Evolutionary conservation across 2,329 filamentous ascomycete species (phyloP).

Genomic region (Talaromyces sp.): DNA sequence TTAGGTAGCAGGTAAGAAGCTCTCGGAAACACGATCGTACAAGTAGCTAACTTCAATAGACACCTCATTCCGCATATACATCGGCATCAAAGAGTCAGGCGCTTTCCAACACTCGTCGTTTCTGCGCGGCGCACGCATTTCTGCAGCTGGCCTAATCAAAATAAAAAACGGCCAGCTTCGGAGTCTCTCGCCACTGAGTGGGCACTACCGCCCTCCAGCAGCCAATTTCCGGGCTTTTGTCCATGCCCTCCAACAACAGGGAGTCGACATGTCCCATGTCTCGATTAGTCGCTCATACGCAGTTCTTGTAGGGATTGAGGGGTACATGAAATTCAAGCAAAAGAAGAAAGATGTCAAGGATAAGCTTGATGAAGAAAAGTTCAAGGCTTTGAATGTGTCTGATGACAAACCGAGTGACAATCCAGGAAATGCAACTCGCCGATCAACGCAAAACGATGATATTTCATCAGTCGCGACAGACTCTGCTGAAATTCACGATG

Average conservation of each 20-base stretch:
- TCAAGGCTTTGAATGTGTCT: slow-evolving; percentile 45
- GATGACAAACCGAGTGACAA: background rate
- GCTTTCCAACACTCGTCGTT: slow-evolving; percentile 91
- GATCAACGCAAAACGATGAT: background rate
- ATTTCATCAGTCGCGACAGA: background rate
- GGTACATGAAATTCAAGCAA: slow-evolving; percentile 65
- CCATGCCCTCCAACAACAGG: slow-evolving; percentile 62
- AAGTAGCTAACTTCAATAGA: slow-evolving; percentile 46
- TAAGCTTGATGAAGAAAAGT: slow-evolving; percentile 39
- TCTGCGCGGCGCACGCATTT: slow-evolving; percentile 74
- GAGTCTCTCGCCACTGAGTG: slow-evolving; percentile 63
- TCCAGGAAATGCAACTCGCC: background rate
- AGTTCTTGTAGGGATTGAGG: slow-evolving; percentile 75
- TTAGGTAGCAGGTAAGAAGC: slow-evolving; percentile 12
- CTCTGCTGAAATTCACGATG: background rate
- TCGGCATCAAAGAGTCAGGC: slow-evolving; percentile 84
- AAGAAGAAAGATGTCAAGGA: slow-evolving; percentile 55
- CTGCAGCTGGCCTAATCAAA: slow-evolving; percentile 77
- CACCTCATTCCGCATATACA: slow-evolving; percentile 71
- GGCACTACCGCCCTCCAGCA: slow-evolving; percentile 80
- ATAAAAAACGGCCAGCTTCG: slow-evolving; percentile 75
- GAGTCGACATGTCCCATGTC: slow-evolving; percentile 73
- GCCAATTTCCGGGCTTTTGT: slow-evolving; percentile 81
- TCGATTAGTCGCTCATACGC: slow-evolving; percentile 78
- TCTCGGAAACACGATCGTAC: background rate